phyloP scores from a whole-genome alignment of 2,329 filamentous ascomycete species.

The Cylindrodendrum hubeiense region DNA sequence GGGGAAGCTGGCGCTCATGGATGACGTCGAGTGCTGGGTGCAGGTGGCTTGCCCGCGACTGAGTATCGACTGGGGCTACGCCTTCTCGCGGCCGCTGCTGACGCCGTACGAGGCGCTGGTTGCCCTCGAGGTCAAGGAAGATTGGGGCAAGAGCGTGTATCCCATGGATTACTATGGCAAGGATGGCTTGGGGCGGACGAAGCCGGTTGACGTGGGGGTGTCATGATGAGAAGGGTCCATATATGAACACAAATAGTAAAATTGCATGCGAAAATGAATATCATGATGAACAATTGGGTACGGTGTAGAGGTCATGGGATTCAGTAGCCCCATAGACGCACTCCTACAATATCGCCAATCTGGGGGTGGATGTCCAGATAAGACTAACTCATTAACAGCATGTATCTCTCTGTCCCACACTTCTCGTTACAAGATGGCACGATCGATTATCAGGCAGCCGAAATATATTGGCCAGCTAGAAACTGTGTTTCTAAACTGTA shows the following conservation, averaged over 20 bases:
- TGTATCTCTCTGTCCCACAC: too few species aligned
- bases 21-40: constrained; percentile 96
- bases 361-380: too few species aligned
- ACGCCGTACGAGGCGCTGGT: constrained; percentile 97
- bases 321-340: too few species aligned
- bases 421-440: too few species aligned
- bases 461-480: too few species aligned
- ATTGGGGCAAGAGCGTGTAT: constrained; percentile 83
- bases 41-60: constrained; percentile 96
- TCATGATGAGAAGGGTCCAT: constrained; percentile 28
- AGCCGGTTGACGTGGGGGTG: constrained; percentile 52
- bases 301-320: not conserved
- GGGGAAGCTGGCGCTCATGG: constrained; percentile 93
- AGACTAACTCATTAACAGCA: too few species aligned
- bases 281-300: constrained; percentile 9
- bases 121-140: constrained; percentile 82
- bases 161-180: constrained; percentile 99
- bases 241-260: not conserved
- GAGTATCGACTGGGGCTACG: constrained; percentile 99
- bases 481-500: too few species aligned
- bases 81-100: constrained; percentile 87
- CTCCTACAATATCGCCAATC: too few species aligned
- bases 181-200: constrained; percentile 88
- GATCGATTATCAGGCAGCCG: too few species aligned
- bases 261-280: not conserved